Base-by-base conservation (phyloP, 2,329 filamentous ascomycete species). In the Alternaria conjuncta region DNA sequence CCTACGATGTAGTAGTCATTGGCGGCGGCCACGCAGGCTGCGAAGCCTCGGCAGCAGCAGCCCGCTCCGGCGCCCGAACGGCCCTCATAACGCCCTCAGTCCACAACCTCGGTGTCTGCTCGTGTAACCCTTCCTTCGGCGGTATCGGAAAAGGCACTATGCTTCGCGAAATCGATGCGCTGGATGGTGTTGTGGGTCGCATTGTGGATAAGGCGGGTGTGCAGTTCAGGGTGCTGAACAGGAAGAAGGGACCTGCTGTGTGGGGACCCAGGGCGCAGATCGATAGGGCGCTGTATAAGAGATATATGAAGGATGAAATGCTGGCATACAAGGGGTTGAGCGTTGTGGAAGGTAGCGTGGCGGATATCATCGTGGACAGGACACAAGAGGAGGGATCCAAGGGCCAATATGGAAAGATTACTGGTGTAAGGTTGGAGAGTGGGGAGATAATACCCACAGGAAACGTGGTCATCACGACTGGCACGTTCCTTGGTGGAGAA, bases 141-240 rank as follows among this genome's bases (percentile, higher is more conserved):
- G 96, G 96, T n/a, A 98, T 99, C 71, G 96, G 96, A 47, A 99
- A 99, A 79, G 96, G 96, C 15, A 98, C 93, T 10, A 97, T 99
- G 84, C 84, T 99, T 55, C 90, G 95, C 45, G 96, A 99, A 81
- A 90, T 99, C 30, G 96, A 99, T 82, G 96, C 96, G 0, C 85
- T 99, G 63, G 96, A 98, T 75, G 96, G 96, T 0, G 84, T 99
- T 20, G 91, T 94, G 0, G 94, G 93, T 0, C 88, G 93, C 36
- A 90, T 97, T 21, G 93, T 97, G 63, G 96, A 99, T 82, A 95
- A 96, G 78, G 92, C 96, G 4, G 96, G 93, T 6, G 88, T 97
- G n/a, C 95, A 97, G 78, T 99, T 98, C 80, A 90, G 92, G 67
- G 86, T 96, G 18, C 81, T 99, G 75, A 99, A 99, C 80, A 86